Percentiles rank a stretch among this genome's conserved stretches.
Conservation (phyloP, 148 eudicot species). For the Fagopyrum homotropicum region DNA sequence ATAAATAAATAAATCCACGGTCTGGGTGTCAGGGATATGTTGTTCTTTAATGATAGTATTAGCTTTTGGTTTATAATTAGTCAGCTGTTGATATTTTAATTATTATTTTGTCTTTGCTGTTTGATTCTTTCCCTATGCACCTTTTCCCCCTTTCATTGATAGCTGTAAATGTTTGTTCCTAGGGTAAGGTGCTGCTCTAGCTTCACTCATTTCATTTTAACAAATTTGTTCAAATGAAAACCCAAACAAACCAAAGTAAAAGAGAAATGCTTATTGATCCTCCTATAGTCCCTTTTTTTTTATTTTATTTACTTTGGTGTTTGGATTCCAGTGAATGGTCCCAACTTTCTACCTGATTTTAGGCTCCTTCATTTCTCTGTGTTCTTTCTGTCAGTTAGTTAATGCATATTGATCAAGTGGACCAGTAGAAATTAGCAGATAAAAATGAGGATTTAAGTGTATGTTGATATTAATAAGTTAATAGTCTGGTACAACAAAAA, state of each 20-base stretch:
- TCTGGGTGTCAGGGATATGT: slow-evolving; percentile 7
- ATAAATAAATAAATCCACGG: slow-evolving; percentile 1
- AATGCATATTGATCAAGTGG: background rate
- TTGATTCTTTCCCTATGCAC: slow-evolving; percentile 9
- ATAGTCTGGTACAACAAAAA: background rate
- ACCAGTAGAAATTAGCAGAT: background rate
- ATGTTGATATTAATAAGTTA: background rate
- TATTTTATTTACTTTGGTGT: background rate
- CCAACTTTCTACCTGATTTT: slow-evolving; percentile 6
- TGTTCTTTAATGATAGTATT: background rate
- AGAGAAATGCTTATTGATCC: background rate
- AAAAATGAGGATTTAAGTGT: no score
- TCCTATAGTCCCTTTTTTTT: background rate
- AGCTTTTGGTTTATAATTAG: background rate
- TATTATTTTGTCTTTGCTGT: slow-evolving; percentile 9
- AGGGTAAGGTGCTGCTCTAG: background rate
- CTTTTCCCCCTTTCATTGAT: background rate
- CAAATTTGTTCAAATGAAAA: background rate
- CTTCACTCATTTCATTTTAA: background rate
- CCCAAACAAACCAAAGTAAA: background rate
- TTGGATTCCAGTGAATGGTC: background rate
- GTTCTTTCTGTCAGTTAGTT: background rate
- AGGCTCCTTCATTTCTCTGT: slow-evolving; percentile 1
- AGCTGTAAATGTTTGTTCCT: slow-evolving; percentile 8
- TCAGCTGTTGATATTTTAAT: background rate